A percentile compares a stretch with the other conserved stretches of the same genome.
phyloP scores from a whole-genome alignment of 2,329 filamentous ascomycete species.

The Metarhizium robertsii region DNA sequence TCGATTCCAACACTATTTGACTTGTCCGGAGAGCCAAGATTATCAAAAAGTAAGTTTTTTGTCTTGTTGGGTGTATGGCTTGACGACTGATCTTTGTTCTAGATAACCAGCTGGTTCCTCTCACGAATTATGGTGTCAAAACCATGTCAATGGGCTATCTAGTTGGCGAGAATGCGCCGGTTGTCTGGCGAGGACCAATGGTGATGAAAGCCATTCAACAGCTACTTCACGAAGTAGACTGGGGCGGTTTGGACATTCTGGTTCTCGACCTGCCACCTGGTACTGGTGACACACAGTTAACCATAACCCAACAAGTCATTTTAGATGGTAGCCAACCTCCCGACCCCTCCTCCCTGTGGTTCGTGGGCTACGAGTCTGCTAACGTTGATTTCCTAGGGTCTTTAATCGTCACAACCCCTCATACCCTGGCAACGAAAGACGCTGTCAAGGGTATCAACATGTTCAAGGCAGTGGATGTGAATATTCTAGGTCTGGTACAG shows the following conservation, averaged over 20 bases:
- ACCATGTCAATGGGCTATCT: slow-evolving; percentile 99
- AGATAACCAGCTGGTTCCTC: slow-evolving; percentile 75
- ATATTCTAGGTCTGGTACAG: slow-evolving; percentile 78
- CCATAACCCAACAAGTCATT: slow-evolving; percentile 91
- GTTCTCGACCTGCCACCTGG: slow-evolving; percentile 89
- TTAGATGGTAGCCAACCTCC: slow-evolving; percentile 53
- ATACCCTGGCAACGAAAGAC: slow-evolving; percentile 86
- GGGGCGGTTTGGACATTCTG: slow-evolving; percentile 80
- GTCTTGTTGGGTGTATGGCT: background rate
- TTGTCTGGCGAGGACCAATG: slow-evolving; percentile 95
- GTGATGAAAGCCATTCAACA: slow-evolving; percentile 96
- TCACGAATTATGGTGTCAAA: slow-evolving; percentile 92
- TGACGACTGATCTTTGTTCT: background rate
- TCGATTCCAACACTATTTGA: slow-evolving; percentile 87
- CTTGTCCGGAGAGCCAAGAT: slow-evolving; percentile 66
- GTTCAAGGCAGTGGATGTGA: slow-evolving; percentile 77
- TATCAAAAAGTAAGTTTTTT: slow-evolving; percentile 55
- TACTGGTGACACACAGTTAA: slow-evolving; percentile 91
- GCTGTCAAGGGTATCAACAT: slow-evolving; percentile 87
- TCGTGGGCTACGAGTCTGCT: background rate
- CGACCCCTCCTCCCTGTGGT: background rate
- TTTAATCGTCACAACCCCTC: slow-evolving; percentile 85
- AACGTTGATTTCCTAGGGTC: slow-evolving; percentile 40
- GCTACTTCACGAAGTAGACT: slow-evolving; percentile 88
- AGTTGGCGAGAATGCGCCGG: slow-evolving; percentile 66